phyloP scores from a whole-genome alignment of 2,329 filamentous ascomycete genomes.

The Sarocladium oryzae region DNA sequence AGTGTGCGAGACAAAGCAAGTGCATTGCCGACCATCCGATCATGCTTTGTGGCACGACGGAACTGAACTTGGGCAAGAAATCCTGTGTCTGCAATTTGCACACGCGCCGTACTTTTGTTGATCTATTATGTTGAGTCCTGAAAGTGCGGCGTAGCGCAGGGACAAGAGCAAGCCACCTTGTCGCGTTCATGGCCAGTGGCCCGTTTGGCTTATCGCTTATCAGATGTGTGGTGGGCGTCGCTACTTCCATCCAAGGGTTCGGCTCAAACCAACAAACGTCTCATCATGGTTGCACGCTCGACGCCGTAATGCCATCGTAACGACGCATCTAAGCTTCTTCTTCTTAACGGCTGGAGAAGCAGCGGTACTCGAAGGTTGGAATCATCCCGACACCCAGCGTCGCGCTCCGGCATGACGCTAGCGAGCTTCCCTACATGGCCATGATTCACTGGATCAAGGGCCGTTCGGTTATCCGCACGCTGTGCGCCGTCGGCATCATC shows the following conservation, averaged over 20 bases:
- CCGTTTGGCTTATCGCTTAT: not conserved
- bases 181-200: not conserved
- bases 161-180: too few relatives aligned
- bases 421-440: not conserved
- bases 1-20: not conserved
- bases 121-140: too few relatives aligned
- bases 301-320: conserved; percentile 2
- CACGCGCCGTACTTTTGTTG: too few relatives aligned
- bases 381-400: too few relatives aligned
- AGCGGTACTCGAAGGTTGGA: too few relatives aligned
- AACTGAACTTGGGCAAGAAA: too few relatives aligned
- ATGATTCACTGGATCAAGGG: conserved; percentile 9
- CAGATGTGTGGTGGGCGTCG: not conserved
- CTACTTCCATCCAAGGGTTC: not conserved
- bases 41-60: too few relatives aligned
- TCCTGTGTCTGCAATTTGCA: too few relatives aligned
- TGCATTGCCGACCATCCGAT: too few relatives aligned
- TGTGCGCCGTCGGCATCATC: not conserved
- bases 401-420: conserved; percentile 1
- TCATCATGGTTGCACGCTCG: not conserved
- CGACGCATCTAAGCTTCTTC: not conserved
- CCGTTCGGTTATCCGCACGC: not conserved
- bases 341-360: conserved; percentile 1
- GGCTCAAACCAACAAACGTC: not conserved
- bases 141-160: too few relatives aligned